Evolutionary conservation across 1,284 basidiomycete species (phyloP), one percentile per base, ranked within the genome.

Genomic region (Agroathelia rolfsii): DNA sequence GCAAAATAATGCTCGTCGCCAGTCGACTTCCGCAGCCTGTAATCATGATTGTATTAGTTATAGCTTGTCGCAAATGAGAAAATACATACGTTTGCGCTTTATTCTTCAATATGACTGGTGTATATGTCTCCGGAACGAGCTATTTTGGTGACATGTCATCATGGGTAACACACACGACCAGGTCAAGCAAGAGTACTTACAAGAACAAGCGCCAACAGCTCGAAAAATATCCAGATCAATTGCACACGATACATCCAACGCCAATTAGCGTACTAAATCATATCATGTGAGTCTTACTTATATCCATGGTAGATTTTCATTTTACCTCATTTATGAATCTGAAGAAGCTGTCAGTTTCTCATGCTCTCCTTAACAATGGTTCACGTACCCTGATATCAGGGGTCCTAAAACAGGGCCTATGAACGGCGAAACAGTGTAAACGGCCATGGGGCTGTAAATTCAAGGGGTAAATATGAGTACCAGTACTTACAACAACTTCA

Each of bases 81-180:
- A 10, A 11, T 11, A 43, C 45, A 13, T 35, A 55, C 55, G 42
- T 38, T 47, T 41, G 25, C 48, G 84, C 65, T 59, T 84, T 66
- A 43, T 46, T 47, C 56, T 73, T 68, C 11, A 79, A 52, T 3
- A 90, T 54, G 4, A 76, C 62, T 0, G 84, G 81, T 2, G 54
- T 53, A 48, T 75, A 87, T 0, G 86, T 89, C 55, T 92, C 88
- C 0, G 83, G 81, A 0, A 86, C 72, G 32, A 72, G 44, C 67
- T 72, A 33, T 4, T 34, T 32, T 12, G 8, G 6, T 3, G 13
- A 16, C 13, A 30, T 17, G 27, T 11, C 20, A 37, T 30, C 5
- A 11, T 30, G 34, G 8, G 14, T 6, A 30, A 20, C 12, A n/a
- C 15, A n/a, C 5, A 27, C 6, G 7, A 14, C 15, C 7, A 13